Conservation (phyloP, 164 flowering plant species). For the Aristolochia californica region DNA sequence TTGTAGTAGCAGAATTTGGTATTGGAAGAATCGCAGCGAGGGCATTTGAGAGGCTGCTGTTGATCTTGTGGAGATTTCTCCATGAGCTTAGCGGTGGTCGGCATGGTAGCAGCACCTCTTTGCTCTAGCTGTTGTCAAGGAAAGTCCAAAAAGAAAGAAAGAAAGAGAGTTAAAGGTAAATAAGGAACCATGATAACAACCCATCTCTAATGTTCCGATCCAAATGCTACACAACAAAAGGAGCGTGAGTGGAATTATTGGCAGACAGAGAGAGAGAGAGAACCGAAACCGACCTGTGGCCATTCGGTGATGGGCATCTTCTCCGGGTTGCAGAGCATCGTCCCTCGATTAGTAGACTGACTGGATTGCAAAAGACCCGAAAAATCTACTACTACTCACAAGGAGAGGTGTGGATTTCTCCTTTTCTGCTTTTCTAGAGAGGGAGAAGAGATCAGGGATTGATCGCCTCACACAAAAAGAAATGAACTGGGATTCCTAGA, state of each 20-base stretch:
- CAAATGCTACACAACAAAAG: constrained; percentile 25
- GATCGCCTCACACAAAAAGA: neutral
- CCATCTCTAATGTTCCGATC: constrained; percentile 12
- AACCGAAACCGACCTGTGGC: neutral
- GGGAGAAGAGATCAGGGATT: neutral
- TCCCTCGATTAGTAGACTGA: neutral
- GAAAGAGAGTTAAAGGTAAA: constrained; percentile 1
- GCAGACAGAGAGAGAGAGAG: constrained; percentile 8
- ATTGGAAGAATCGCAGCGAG: constrained; percentile 75
- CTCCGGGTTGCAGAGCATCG: neutral
- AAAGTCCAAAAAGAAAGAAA: constrained; percentile 3
- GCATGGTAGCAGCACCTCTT: neutral
- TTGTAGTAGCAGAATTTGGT: constrained; percentile 87
- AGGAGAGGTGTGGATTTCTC: neutral
- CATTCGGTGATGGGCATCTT: constrained; percentile 6
- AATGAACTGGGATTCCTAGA: no score
- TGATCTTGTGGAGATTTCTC: constrained; percentile 13
- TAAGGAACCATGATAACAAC: constrained; percentile 1
- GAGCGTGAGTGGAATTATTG: constrained; percentile 19
- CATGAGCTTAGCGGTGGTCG: constrained; percentile 10
- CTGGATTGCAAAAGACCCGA: neutral
- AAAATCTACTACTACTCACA: no score
- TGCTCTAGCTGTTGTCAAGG: neutral
- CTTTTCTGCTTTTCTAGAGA: neutral
- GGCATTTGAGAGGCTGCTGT: constrained; percentile 36